Evolutionary conservation across 2,329 filamentous ascomycete species (phyloP), one percentile per base, ranked within the genome.

Genomic region (Diaporthe longicolla): DNA sequence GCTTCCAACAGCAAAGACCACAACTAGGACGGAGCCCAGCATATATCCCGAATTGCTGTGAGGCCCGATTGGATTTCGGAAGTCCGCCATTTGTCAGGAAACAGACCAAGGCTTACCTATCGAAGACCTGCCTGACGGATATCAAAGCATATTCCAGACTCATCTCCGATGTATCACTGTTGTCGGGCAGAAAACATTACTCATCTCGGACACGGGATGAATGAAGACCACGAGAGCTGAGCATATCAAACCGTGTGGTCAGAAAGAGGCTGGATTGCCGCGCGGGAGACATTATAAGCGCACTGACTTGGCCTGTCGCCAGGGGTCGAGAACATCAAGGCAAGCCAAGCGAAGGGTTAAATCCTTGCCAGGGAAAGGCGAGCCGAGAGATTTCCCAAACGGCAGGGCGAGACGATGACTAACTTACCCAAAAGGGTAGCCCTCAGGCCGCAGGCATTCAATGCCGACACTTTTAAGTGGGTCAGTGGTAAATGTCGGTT

Each of bases 401-500:
- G 48, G 63, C 63, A 68, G 48, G 63, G 63, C 63, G 63, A 40
- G 63, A 40, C 63, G 63, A 68, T 13, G 63, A 40, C 32, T 40
- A 37, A n/a, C 26, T 32, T 17, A 5, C 26, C 40, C 26, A 15
- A 19, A 48, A 13, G 59, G 59, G 59, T 45, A 52, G 48, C 24
- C 48, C 17, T 48, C 1, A 48, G 26, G 24, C 43, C 2, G 1
- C 19, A n/a, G 40, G 26, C 26, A 35, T 32, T 65, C 19, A 50
- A n/a, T 24, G 59, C 24, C 24, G 19, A 10, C 24, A 4, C 19
- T 10, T 45, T 43, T 9, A 50, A 35, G 61, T 24, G 43, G 19
- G 11, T 29, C 61, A 29, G n/a, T 17, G 2, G 43, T 66, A n/a
- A 21, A 37, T 21, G 45, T 50, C 19, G 61, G 43, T 66, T 52